phyloP scores from a whole-genome alignment of 176 grass and related monocot genomes.

The Typha latifolia region DNA sequence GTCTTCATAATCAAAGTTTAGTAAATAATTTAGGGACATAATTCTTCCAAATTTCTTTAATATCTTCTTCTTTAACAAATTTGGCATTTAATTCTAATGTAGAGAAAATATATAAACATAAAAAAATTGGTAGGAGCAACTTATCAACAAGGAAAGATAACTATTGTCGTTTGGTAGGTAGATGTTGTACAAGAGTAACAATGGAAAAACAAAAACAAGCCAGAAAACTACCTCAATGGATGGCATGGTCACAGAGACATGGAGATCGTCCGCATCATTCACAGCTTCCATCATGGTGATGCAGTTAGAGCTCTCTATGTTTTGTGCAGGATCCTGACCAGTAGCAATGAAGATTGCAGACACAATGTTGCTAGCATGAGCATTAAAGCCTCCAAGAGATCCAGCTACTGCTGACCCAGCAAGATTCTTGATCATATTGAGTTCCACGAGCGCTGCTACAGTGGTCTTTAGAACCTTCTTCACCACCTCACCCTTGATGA shows the following conservation, averaged over 20 bases:
- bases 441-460: conserved; percentile 55
- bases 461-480: conserved; percentile 50
- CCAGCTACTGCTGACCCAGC: conserved; percentile 71
- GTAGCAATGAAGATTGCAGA: conserved; percentile 70
- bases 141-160: too few relatives aligned
- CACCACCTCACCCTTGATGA: conserved; percentile 44
- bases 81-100: too few relatives aligned
- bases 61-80: too few relatives aligned
- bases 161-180: too few relatives aligned
- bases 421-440: conserved; percentile 69
- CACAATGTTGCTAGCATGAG: conserved; percentile 79
- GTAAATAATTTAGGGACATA: too few relatives aligned
- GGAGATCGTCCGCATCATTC: conserved; percentile 52
- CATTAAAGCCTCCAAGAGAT: conserved; percentile 66
- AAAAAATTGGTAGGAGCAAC: too few relatives aligned
- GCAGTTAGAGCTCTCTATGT: conserved; percentile 80
- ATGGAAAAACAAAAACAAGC: background rate
- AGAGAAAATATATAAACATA: too few relatives aligned
- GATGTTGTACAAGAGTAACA: background rate
- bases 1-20: too few relatives aligned
- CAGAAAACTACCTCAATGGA: conserved; percentile 57
- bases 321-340: conserved; percentile 79
- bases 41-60: too few relatives aligned
- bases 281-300: conserved; percentile 72
- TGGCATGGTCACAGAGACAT: conserved; percentile 75